Evolutionary conservation across 129 eudicot genomes (phyloP).

Genomic region (Apium graveolens): DNA sequence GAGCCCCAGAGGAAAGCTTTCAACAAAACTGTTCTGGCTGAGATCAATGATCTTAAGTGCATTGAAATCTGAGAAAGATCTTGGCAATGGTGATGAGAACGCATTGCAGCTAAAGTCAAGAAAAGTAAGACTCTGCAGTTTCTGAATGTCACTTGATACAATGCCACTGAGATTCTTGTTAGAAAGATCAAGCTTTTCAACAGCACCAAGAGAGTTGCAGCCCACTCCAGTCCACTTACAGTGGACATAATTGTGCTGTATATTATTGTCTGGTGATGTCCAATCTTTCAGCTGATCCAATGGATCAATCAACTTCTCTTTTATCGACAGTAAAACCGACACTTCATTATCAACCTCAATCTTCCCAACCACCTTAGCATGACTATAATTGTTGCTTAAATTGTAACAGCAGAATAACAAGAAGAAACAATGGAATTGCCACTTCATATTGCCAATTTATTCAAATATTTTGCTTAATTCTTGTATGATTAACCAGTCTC

Average conservation of each 20-base stretch:
- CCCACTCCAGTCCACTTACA: constrained; percentile 79
- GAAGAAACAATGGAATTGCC: constrained; percentile 9
- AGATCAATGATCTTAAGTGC: constrained; percentile 43
- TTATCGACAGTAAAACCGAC: constrained; percentile 49
- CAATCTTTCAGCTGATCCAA: constrained; percentile 54
- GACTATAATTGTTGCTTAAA: constrained; percentile 6
- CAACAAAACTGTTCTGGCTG: constrained; percentile 66
- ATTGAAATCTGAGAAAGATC: constrained; percentile 48
- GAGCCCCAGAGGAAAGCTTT: constrained; percentile 56
- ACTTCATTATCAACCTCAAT: constrained; percentile 31
- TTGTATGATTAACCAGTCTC: constrained; percentile 12
- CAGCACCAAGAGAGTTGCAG: constrained; percentile 47
- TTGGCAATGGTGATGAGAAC: constrained; percentile 59
- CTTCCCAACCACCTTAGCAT: constrained; percentile 20
- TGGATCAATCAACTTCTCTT: constrained; percentile 53
- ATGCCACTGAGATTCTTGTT: constrained; percentile 58
- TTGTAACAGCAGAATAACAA: constrained; percentile 25
- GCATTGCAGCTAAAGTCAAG: constrained; percentile 65
- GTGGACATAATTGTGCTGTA: constrained; percentile 23
- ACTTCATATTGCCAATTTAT: constrained; percentile 21
- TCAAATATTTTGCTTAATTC: constrained; percentile 2
- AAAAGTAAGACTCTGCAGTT: constrained; percentile 30
- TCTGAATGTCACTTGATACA: constrained; percentile 46
- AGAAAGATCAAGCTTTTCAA: constrained; percentile 65
- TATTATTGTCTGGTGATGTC: constrained; percentile 24